phyloP scores from a whole-genome alignment of 805 yeast species.

The Wickerhamomyces rabaulensis region DNA sequence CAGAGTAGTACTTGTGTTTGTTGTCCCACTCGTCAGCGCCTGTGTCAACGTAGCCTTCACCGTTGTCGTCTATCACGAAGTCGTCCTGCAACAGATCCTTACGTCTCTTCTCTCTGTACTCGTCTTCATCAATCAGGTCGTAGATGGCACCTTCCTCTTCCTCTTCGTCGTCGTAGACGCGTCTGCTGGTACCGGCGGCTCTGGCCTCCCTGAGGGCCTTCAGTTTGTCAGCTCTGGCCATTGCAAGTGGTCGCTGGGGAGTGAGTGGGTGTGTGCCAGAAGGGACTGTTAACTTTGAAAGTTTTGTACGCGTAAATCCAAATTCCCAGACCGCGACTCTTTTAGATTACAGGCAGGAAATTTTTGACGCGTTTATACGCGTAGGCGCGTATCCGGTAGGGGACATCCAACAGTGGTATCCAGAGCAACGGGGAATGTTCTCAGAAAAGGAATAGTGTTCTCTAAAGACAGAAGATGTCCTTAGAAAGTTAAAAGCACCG shows the following conservation, averaged over 20 bases:
- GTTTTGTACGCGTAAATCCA: no score
- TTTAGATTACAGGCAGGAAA: no score
- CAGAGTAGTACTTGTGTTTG: slow-evolving; percentile 41
- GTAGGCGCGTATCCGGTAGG: no score
- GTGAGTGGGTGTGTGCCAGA: neutral
- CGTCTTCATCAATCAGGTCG: slow-evolving; percentile 82
- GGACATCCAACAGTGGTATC: no score
- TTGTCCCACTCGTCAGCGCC: slow-evolving; percentile 90
- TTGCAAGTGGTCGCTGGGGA: slow-evolving; percentile 8
- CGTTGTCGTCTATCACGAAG: slow-evolving; percentile 91
- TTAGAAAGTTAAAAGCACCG: no score
- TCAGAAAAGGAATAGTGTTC: no score
- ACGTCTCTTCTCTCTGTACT: slow-evolving; percentile 70
- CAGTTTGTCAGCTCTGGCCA: slow-evolving; percentile 42
- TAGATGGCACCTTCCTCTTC: slow-evolving; percentile 58
- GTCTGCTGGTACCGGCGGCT: slow-evolving; percentile 39
- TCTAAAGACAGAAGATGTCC: no score
- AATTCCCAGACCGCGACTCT: no score
- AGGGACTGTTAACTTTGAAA: no score
- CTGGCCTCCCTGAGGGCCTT: slow-evolving; percentile 62
- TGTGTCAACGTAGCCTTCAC: slow-evolving; percentile 89
- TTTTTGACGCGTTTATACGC: no score
- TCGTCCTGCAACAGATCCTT: slow-evolving; percentile 82
- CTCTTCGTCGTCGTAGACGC: slow-evolving; percentile 40
- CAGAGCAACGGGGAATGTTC: no score